Percentiles rank a stretch among this genome's conserved stretches.
Conservation (phyloP, 129 eudicot species). For the Saussurea involucrata region DNA sequence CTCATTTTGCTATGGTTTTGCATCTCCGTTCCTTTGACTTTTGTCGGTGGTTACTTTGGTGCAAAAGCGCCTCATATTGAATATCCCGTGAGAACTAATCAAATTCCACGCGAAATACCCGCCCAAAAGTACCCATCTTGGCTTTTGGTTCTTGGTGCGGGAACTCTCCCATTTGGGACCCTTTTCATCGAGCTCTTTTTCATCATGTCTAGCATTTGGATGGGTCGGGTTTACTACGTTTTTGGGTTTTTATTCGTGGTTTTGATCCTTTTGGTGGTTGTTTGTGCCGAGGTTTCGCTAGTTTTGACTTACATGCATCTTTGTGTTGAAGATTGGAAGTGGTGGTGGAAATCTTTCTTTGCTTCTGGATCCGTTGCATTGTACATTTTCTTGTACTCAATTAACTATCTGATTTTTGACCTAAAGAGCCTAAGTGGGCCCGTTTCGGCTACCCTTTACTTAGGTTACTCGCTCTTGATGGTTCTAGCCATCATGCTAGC, state of each 20-base stretch:
- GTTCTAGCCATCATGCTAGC: conserved; percentile 42
- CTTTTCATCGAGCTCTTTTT: conserved; percentile 44
- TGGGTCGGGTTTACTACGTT: conserved; percentile 41
- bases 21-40: conserved; percentile 43
- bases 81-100: conserved; percentile 55
- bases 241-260: conserved; percentile 37
- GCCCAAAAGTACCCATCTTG: conserved; percentile 68
- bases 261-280: conserved; percentile 37
- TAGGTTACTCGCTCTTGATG: conserved; percentile 42
- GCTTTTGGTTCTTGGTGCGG: conserved; percentile 78
- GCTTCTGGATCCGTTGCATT: conserved; percentile 45
- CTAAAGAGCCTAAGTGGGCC: conserved; percentile 45
- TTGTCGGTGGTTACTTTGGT: conserved; percentile 42
- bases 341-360: conserved; percentile 54
- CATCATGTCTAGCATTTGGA: conserved; percentile 44
- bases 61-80: conserved; percentile 41
- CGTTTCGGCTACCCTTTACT: conserved; percentile 31
- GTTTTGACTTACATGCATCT: conserved; percentile 37
- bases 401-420: conserved; percentile 36
- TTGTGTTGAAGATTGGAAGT: conserved; percentile 36
- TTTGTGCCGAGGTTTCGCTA: conserved; percentile 35
- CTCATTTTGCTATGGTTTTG: conserved; percentile 47
- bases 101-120: conserved; percentile 69
- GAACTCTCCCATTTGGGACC: conserved; percentile 53
- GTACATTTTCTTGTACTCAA: conserved; percentile 39